Conservation (phyloP, 2,329 filamentous ascomycete genomes). For the Rhytidhysteron rufulum region DNA sequence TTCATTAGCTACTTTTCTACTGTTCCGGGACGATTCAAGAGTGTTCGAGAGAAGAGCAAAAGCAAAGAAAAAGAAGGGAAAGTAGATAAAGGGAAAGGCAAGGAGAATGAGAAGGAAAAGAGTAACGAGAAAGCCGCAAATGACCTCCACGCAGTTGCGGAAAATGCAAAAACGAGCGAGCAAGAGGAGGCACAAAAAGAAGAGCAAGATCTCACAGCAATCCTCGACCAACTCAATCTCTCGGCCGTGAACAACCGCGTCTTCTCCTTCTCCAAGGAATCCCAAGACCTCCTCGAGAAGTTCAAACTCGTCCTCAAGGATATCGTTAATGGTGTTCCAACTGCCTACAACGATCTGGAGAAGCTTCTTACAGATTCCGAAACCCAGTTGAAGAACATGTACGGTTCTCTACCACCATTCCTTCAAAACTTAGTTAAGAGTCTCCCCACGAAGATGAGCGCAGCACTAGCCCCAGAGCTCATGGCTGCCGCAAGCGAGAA, state of each 20-base stretch:
- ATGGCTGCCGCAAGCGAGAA: constrained; percentile 75
- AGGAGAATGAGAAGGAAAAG: constrained; percentile 23
- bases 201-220: constrained; percentile 67
- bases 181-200: constrained; percentile 49
- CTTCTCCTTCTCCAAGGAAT: constrained; percentile 79
- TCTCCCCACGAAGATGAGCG: constrained; percentile 76
- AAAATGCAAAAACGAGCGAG: constrained; percentile 27
- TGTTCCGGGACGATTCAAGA: constrained; percentile 22
- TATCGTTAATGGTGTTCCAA: constrained; percentile 85
- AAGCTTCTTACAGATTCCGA: constrained; percentile 62
- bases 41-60: constrained; percentile 27
- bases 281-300: constrained; percentile 71
- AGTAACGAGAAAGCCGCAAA: constrained; percentile 33
- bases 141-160: constrained; percentile 29
- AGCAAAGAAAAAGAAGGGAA: no score
- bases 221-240: constrained; percentile 82
- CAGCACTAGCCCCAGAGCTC: constrained; percentile 73
- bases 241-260: constrained; percentile 80
- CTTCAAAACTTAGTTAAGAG: constrained; percentile 83
- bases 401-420: constrained; percentile 66
- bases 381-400: constrained; percentile 60
- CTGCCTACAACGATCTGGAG: constrained; percentile 86
- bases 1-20: constrained; percentile 32
- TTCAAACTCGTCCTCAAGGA: constrained; percentile 94
- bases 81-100: constrained; percentile 31